phyloP scores from a whole-genome alignment of 2,329 filamentous ascomycete genomes.

The Arthroderma sp. region DNA sequence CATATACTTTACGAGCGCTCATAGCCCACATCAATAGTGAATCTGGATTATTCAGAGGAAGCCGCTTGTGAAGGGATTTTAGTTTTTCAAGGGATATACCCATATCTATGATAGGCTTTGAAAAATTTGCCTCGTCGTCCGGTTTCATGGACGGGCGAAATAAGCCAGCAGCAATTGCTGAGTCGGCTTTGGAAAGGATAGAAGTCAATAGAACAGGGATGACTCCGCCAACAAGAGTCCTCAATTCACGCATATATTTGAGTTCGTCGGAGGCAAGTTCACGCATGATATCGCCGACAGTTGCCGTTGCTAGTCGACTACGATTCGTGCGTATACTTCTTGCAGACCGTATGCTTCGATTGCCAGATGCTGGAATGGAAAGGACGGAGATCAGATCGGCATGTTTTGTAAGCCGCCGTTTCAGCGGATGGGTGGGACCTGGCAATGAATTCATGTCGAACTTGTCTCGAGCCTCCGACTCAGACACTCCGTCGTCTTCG shows the following conservation, averaged over 20 bases:
- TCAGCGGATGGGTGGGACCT: constrained; percentile 43
- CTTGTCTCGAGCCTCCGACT: constrained; percentile 34
- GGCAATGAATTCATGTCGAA: constrained; percentile 31
- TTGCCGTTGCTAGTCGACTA: constrained; percentile 53
- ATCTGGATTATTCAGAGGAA: constrained; percentile 60
- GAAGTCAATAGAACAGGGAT: constrained; percentile 82
- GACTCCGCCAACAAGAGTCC: constrained; percentile 86
- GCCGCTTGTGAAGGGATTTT: constrained; percentile 63
- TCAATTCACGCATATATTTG: constrained; percentile 80
- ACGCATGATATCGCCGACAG: constrained; percentile 59
- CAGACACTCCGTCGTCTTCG: constrained; percentile 11
- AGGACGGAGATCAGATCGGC: constrained; percentile 89
- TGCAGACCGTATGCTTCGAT: constrained; percentile 59
- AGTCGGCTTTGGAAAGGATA: constrained; percentile 60
- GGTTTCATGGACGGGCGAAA: constrained; percentile 46
- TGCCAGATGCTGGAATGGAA: constrained; percentile 47
- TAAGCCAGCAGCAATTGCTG: constrained; percentile 50
- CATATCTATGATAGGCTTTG: constrained; percentile 87
- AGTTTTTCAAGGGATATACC: constrained; percentile 77
- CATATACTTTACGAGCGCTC: constrained; percentile 63
- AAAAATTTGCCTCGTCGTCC: constrained; percentile 50
- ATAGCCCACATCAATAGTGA: constrained; percentile 71
- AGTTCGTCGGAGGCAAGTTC: constrained; percentile 74
- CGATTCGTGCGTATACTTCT: constrained; percentile 65
- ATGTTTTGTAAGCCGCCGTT: constrained; percentile 73